Evolutionary conservation across 352 stramenopile genomes (phyloP).

Genomic region (Phytopythium aichiense): DNA sequence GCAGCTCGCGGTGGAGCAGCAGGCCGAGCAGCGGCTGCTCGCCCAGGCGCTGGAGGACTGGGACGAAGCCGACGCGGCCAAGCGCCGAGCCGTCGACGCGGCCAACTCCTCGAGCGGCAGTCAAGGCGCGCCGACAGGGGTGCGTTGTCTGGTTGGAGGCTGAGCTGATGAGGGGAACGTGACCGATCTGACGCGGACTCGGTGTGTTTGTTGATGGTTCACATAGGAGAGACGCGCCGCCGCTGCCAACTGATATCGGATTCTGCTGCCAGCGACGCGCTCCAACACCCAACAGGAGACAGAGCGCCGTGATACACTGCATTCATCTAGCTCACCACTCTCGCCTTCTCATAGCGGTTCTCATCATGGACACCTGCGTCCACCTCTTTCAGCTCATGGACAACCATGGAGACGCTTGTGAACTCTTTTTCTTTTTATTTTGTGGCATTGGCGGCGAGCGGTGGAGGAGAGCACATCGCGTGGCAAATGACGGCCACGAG

Average conservation of each 20-base stretch:
- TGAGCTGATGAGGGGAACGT: not conserved
- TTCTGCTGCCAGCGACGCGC: not conserved
- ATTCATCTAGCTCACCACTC: not conserved
- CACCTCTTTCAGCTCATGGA: not conserved
- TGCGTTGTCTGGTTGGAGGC: not conserved
- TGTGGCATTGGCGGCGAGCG: not conserved
- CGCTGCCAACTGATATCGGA: not conserved
- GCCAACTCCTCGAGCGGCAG: not conserved
- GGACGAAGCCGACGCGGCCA: constrained; percentile 39
- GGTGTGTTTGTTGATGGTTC: not conserved
- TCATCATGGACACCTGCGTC: not conserved
- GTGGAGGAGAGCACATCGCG: not conserved
- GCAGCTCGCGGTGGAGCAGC: constrained; percentile 42
- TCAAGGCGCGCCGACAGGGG: not conserved
- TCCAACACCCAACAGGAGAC: not conserved
- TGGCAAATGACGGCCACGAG: not conserved
- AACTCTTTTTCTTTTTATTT: not conserved
- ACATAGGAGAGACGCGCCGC: not conserved
- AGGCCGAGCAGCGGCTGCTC: constrained; percentile 38
- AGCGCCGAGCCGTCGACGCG: not conserved
- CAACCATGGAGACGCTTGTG: not conserved
- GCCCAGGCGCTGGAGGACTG: constrained; percentile 51
- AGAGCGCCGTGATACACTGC: not conserved
- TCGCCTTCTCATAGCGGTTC: not conserved
- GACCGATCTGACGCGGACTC: not conserved